These are phyloP conservation scores for Diutina rugosa DNA, from an alignment of 1,139 yeast genomes.

Conservation along the genomic window DNA sequence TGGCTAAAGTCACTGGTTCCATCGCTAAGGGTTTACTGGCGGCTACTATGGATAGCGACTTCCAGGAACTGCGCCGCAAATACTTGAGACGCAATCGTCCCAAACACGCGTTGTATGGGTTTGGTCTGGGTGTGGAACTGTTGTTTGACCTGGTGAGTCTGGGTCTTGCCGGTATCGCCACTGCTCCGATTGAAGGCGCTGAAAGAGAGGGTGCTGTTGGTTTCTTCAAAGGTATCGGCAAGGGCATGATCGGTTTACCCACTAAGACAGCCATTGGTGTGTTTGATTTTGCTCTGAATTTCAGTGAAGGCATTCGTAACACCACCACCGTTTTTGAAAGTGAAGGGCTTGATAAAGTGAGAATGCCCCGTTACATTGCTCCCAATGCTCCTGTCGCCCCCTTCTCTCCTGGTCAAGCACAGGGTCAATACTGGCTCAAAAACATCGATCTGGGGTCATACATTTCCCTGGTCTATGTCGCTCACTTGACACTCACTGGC, in stretches of 20 bases:
- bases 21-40: slow-evolving; percentile 88
- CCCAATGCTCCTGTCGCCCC: slow-evolving; percentile 61
- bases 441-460: slow-evolving; percentile 70
- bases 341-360: slow-evolving; percentile 65
- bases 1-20: slow-evolving; percentile 88
- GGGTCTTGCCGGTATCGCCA: slow-evolving; percentile 83
- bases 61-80: slow-evolving; percentile 70
- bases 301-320: slow-evolving; percentile 87
- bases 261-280: slow-evolving; percentile 95
- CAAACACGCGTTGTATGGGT: slow-evolving; percentile 78
- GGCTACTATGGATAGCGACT: slow-evolving; percentile 76
- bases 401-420: slow-evolving; percentile 73
- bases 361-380: slow-evolving; percentile 69
- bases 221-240: slow-evolving; percentile 85
- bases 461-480: slow-evolving; percentile 63
- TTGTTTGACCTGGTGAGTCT: slow-evolving; percentile 78
- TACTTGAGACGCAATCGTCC: slow-evolving; percentile 70
- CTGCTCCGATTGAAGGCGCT: slow-evolving; percentile 87
- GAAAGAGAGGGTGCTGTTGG: slow-evolving; percentile 77
- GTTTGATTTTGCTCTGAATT: slow-evolving; percentile 83
- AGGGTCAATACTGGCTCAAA: slow-evolving; percentile 90
- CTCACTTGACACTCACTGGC: slow-evolving; percentile 76
- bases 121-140: slow-evolving; percentile 81
- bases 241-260: slow-evolving; percentile 89
- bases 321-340: slow-evolving; percentile 87